Evolutionary conservation across 1,139 yeast genomes (phyloP).

Genomic region (Yamadazyma oceani): DNA sequence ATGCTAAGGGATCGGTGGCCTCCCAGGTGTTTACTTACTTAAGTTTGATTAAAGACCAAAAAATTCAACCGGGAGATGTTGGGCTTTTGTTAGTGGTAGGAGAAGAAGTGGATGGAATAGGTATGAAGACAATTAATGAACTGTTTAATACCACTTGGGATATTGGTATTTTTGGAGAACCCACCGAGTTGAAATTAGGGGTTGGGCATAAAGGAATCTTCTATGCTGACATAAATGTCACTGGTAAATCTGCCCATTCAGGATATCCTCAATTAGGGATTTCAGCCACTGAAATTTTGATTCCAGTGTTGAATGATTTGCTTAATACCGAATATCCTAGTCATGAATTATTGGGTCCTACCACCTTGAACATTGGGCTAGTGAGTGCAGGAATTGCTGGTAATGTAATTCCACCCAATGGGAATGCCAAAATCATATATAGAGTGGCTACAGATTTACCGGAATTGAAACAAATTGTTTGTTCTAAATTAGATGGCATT

Average conservation of each 20-base stretch:
- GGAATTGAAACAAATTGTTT: conserved; percentile 34
- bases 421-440: conserved; percentile 49
- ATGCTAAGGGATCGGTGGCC: conserved; percentile 70
- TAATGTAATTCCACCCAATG: conserved; percentile 64
- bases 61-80: conserved; percentile 53
- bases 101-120: conserved; percentile 63
- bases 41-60: conserved; percentile 38
- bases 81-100: conserved; percentile 65
- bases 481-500: conserved; percentile 30
- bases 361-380: conserved; percentile 61
- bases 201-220: conserved; percentile 68
- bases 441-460: conserved; percentile 54
- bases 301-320: conserved; percentile 45
- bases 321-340: conserved; percentile 44
- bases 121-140: conserved; percentile 50
- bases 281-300: conserved; percentile 58
- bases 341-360: conserved; percentile 55
- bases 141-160: conserved; percentile 53
- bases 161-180: conserved; percentile 69
- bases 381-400: conserved; percentile 61
- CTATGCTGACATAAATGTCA: conserved; percentile 40
- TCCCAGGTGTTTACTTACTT: conserved; percentile 56
- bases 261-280: conserved; percentile 72
- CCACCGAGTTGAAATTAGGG: conserved; percentile 68
- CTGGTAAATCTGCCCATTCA: conserved; percentile 64